A percentile compares a stretch with the other conserved stretches of the same genome.
Conservation (phyloP, 2,329 filamentous ascomycete genomes). For the Hymenoscyphus albidus region DNA sequence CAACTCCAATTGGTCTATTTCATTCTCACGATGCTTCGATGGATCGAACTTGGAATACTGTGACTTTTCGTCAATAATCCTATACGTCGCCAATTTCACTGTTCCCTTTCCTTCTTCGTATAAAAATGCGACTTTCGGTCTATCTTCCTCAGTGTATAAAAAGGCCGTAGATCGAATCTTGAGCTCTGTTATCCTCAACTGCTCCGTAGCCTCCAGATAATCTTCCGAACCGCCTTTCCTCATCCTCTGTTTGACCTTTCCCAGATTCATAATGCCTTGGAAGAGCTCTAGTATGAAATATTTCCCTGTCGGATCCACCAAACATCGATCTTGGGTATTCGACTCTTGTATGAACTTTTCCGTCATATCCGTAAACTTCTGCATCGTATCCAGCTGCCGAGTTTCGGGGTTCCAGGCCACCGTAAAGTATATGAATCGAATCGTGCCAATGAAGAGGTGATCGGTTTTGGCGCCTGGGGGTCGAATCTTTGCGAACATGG, state of each 20-base stretch:
- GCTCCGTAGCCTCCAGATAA: conserved; percentile 58
- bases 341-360: conserved; percentile 68
- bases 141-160: conserved; percentile 50
- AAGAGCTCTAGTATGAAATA: conserved; percentile 66
- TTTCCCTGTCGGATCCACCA: conserved; percentile 74
- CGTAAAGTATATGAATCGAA: conserved; percentile 87
- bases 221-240: conserved; percentile 48
- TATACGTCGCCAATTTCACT: conserved; percentile 55
- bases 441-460: conserved; percentile 87
- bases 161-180: conserved; percentile 64
- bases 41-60: conserved; percentile 53
- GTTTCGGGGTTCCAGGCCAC: conserved; percentile 70
- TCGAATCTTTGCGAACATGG: conserved; percentile 76
- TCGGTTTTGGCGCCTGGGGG: conserved; percentile 72
- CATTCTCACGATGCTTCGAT: conserved; percentile 51
- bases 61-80: conserved; percentile 55
- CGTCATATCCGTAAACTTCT: conserved; percentile 48
- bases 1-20: conserved; percentile 50
- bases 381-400: conserved; percentile 48
- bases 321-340: conserved; percentile 76
- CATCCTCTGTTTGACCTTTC: conserved; percentile 52
- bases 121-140: conserved; percentile 60
- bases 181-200: conserved; percentile 61
- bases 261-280: conserved; percentile 62
- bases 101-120: conserved; percentile 61